Evolutionary conservation across 2,329 filamentous ascomycete genomes (phyloP), one percentile per base, ranked within the genome.

Genomic region (Cryphonectria japonica): DNA sequence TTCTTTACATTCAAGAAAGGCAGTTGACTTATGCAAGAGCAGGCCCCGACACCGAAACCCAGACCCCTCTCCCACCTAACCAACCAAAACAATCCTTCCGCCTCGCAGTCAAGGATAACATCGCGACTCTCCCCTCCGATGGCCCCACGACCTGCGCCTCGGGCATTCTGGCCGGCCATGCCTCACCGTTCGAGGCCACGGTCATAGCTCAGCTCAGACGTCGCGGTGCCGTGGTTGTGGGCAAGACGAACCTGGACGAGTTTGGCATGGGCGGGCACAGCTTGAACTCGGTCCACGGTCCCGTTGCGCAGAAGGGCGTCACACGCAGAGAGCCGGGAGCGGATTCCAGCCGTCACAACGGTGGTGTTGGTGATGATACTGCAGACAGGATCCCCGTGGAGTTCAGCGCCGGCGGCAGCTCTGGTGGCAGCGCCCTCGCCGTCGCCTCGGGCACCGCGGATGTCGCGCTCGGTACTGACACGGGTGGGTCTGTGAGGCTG

Each of bases 211-310:
- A 91, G 76, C 85, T 98, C 46, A 86, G 87, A 69, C 78, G 83
- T 39, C 85, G 87, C 6, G 92, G 91, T 59, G 90, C 89, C 7
- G 79, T 86, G 7, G 79, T 95, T 1, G 85, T 90, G 1, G 92
- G 92, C 8, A 97, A 97, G 81, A 95, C 94, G 2, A 97, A 97
- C 79, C 90, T 98, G 85, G 96, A 98, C 81, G 96, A 82, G 75
- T 82, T 82, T 72, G 80, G 80, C 75, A 82, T 82, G 80, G 80
- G 80, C 69, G 79, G 78, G 66, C 79, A 82, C 77, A 79, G 72
- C 69, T 69, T 75, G 22, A 74, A 78, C 75, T 78, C 79, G 1
- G 66, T 73, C 13, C 73, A 73, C 41, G 79, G 79, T 16, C 64
- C 75, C 59, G 77, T 78, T 16, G 69, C 75, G 1, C 75, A 75